Evolutionary conservation across 2,329 filamentous ascomycete species (phyloP).

Genomic region (Colletotrichum simmondsii): DNA sequence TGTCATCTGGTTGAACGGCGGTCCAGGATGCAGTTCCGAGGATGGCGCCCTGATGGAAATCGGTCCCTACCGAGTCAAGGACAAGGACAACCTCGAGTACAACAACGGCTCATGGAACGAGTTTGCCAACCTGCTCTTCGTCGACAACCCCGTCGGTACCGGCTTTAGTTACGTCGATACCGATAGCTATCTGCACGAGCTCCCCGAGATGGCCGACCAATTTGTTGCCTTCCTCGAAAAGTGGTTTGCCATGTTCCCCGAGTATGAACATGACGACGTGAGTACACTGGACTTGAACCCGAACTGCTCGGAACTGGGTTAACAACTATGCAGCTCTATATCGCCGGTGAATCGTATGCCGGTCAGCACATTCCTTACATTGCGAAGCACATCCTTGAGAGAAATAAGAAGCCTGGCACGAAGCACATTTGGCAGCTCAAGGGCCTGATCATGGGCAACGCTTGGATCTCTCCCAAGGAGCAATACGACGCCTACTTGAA

Average conservation of each 20-base stretch:
- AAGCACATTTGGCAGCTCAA: conserved; percentile 78
- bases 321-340: conserved; percentile 74
- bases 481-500: conserved; percentile 91
- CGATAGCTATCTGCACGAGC: conserved; percentile 84
- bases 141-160: conserved; percentile 96
- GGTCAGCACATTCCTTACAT: conserved; percentile 98
- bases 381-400: conserved; percentile 87
- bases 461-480: conserved; percentile 91
- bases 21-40: conserved; percentile 96
- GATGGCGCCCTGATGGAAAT: conserved; percentile 97
- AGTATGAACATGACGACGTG: conserved; percentile 93
- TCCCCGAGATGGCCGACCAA: conserved; percentile 89
- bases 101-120: conserved; percentile 99
- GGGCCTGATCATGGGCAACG: conserved; percentile 94
- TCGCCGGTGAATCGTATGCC: conserved; percentile 96
- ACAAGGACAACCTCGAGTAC: conserved; percentile 76
- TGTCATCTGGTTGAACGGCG: conserved; percentile 97
- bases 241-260: conserved; percentile 90
- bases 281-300: conserved; percentile 48
- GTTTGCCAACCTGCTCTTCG: conserved; percentile 95
- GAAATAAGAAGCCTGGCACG: conserved; percentile 74
- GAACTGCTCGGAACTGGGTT: not conserved
- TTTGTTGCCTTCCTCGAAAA: conserved; percentile 91
- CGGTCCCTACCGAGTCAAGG: conserved; percentile 88
- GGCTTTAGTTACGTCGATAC: conserved; percentile 97